Base-by-base conservation (phyloP, 2,329 filamentous ascomycete genomes). In the Botrytis squamosa region DNA sequence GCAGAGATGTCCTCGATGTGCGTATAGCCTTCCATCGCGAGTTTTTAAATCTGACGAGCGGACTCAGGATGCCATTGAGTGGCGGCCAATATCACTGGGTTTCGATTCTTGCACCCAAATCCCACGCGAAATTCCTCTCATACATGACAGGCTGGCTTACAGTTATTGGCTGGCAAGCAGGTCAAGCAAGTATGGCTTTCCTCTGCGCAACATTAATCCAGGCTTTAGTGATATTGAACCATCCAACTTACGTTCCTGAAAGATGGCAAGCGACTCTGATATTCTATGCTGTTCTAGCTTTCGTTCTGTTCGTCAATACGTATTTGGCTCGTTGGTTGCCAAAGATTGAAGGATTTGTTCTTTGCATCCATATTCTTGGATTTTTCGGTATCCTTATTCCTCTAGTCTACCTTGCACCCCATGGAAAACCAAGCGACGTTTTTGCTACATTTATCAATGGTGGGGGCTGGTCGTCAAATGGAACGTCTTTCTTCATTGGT, bases 11-110 rank as follows among this genome's bases (percentile, higher is more conserved):
- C 76, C 59, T 79, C 78, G 16, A 78, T 79, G 77, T 79, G 72
- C 64, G 77, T 74, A 49, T 63, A 73, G 36, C 38, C 76, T 16
- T 52, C 38, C 49, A 36, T n/a, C 22, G 4, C 73, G 20, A 29
- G 29, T 59, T 36, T 14, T 62, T 29, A 55, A 16, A 64, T 49
- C 70, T 68, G 68, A 63, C 18, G n/a, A 55, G 52, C 14, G 25
- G 40, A 33, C 25, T 44, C 36, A 77, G 76, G 83, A 86, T 87
- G 4, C 88, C 88, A 0, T 89, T 86, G 0, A 84, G 84, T 33
- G 88, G 87, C 20, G 87, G 88, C 3, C 87, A 89, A 76, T 89
- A 88, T 74, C 86, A 88, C 76, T 88, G 86, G 87, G 86, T 88
- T 1, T 86, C 84, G 0, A 85, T 87, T 70, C 86, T 88, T 73